Base-by-base conservation (phyloP, 306 rosid species). In the Gleditsia sinensis region DNA sequence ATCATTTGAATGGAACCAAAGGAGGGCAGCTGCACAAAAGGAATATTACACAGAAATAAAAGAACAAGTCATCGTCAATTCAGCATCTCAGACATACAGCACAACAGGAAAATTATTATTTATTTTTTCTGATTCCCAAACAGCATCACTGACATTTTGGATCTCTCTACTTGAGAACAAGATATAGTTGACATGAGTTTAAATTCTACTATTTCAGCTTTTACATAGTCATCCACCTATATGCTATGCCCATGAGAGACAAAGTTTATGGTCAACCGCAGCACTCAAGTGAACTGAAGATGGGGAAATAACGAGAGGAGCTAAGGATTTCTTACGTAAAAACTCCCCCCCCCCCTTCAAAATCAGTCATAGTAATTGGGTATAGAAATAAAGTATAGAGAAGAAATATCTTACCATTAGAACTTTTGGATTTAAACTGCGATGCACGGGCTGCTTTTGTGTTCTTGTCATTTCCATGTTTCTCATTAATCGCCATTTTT, bases 391-490 rank as follows among this genome's bases (percentile, higher is more conserved):
- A 67, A 61, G 28, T 42, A 23, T 37, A 56, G 43, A 75, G 62
- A 84, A 51, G 40, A 70, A 49, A 81, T 23, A 59, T 77, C 79
- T 81, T 65, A 88, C 91, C 75, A 43, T 77, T 72, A 46, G 80
- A 70, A 84, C 17, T 59, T 78, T 84, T 89, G 21, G 80, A 74
- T 60, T 83, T 92, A 45, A 64, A 17, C 32, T 64, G 76, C 12
- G 91, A 78, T 5, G 75, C 68, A 21, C 79, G 85, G 5, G 68
- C 67, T 48, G 58, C 70, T 74, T 80, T 81, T 2, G 75, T 45
- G 30, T 53, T 81, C 80, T 88, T 91, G 59, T 84, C 92, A 56
- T 36, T 72, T 48, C 76, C 84, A 19, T 14, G 76, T 48, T 82
- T 75, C 77, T 63, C 75, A 16, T 63, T 65, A 58, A 76, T 68